These are phyloP conservation scores for Penicillium samsonianum DNA, from an alignment of 495 filamentous ascomycete genomes.

Conservation along the genomic window DNA sequence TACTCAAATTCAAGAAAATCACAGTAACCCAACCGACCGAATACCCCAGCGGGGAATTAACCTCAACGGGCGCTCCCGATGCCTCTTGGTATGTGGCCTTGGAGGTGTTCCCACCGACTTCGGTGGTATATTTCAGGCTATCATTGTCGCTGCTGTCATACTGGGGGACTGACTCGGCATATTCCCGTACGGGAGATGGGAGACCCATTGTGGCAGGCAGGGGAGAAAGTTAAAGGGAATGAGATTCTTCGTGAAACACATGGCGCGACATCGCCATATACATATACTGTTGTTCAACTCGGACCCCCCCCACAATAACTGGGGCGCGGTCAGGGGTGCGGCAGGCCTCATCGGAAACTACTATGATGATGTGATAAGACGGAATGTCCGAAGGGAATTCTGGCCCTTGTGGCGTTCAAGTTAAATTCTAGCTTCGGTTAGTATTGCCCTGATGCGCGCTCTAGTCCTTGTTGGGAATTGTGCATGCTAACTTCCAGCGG, in stretches of 20 bases:
- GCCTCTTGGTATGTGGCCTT: conserved; percentile 62
- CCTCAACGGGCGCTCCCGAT: conserved; percentile 62
- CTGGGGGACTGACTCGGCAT: neutral
- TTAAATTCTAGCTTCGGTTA: neutral
- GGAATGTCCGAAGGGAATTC: neutral
- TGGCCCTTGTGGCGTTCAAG: neutral
- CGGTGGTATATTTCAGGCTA: conserved; percentile 50
- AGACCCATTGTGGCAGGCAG: neutral
- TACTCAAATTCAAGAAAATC: conserved; percentile 62
- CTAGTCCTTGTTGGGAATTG: neutral
- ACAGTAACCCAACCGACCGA: conserved; percentile 56
- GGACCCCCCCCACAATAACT: neutral
- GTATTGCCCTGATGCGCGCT: neutral
- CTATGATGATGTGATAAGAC: conserved; percentile 6
- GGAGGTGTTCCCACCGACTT: conserved; percentile 57
- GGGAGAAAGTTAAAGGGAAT: neutral
- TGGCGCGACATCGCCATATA: neutral
- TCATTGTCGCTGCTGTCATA: conserved; percentile 31
- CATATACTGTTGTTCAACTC: neutral
- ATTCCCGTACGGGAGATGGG: neutral
- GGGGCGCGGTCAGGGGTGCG: neutral
- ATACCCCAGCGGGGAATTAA: conserved; percentile 59
- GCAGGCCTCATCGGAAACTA: neutral
- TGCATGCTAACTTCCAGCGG: neutral
- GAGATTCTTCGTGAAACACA: neutral